These are phyloP conservation scores for Volvariella volvacea DNA, from an alignment of 1,284 basidiomycete species.

Conservation along the genomic window DNA sequence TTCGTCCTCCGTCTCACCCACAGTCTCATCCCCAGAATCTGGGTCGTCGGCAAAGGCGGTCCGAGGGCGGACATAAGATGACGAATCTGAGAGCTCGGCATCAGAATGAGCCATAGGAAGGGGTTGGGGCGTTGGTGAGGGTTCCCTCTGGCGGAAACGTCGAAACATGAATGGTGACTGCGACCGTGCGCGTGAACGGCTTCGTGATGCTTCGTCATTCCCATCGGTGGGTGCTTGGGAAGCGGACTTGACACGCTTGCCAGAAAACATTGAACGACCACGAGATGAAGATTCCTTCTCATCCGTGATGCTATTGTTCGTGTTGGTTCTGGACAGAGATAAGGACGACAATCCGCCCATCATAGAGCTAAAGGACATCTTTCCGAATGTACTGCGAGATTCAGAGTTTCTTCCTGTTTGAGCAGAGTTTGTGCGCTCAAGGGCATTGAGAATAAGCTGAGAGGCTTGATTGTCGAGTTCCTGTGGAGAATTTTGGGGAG, in stretches of 20 bases:
- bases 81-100: slow-evolving; percentile 45
- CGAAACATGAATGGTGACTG: slow-evolving; percentile 67
- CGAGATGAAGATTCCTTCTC: slow-evolving; percentile 35
- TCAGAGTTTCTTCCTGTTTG: slow-evolving; percentile 26
- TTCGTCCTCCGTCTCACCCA: slow-evolving; percentile 39
- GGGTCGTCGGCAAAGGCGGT: slow-evolving; percentile 48
- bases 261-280: slow-evolving; percentile 41
- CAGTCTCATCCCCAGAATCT: slow-evolving; percentile 50
- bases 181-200: slow-evolving; percentile 53
- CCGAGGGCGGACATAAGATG: slow-evolving; percentile 37
- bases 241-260: slow-evolving; percentile 42
- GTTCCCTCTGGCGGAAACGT: slow-evolving; percentile 53
- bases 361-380: slow-evolving; percentile 63
- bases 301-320: slow-evolving; percentile 28
- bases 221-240: slow-evolving; percentile 31
- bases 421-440: slow-evolving; percentile 44
- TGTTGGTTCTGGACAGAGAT: slow-evolving; percentile 47
- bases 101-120: slow-evolving; percentile 67
- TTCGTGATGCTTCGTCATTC: slow-evolving; percentile 19
- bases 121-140: slow-evolving; percentile 66
- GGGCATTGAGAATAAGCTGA: slow-evolving; percentile 34
- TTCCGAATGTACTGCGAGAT: slow-evolving; percentile 42
- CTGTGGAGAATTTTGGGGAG: slow-evolving; percentile 16
- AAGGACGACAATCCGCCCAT: slow-evolving; percentile 60
- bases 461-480: slow-evolving; percentile 36